Evolutionary conservation across 2,329 filamentous ascomycete species (phyloP).

Genomic region (Penicillium sp.): DNA sequence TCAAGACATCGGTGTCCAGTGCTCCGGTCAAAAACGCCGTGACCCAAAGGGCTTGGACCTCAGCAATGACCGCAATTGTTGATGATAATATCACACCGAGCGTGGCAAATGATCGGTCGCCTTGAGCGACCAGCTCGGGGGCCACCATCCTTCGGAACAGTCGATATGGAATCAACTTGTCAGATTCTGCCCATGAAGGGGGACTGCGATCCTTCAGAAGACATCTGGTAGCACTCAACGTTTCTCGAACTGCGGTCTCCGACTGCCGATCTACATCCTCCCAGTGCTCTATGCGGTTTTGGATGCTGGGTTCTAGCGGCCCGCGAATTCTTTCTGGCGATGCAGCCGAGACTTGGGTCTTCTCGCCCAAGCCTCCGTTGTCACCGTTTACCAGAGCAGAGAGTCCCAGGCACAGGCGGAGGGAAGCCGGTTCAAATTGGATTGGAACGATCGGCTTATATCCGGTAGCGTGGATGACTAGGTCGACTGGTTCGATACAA

Average conservation of each 20-base stretch:
- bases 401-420: conserved; percentile 19
- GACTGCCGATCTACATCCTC: conserved; percentile 9
- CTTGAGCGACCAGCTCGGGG: conserved; percentile 21
- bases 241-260: conserved; percentile 6
- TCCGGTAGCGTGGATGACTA: conserved; percentile 27
- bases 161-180: conserved; percentile 15
- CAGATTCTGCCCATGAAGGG: conserved; percentile 1
- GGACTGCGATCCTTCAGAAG: neutral
- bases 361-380: neutral
- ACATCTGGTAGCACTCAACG: conserved; percentile 6
- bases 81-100: conserved; percentile 22
- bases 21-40: conserved; percentile 24
- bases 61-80: conserved; percentile 24
- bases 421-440: conserved; percentile 14
- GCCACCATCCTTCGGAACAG: conserved; percentile 29
- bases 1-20: conserved; percentile 8
- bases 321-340: conserved; percentile 3
- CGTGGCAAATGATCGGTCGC: conserved; percentile 25
- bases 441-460: conserved; percentile 25
- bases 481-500: conserved; percentile 16
- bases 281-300: conserved; percentile 12
- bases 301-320: neutral
- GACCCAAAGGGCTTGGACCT: conserved; percentile 29
- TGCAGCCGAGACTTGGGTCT: neutral
- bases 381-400: neutral